Conservation (phyloP, 306 rosid species). For the Astragalus membranaceus region DNA sequence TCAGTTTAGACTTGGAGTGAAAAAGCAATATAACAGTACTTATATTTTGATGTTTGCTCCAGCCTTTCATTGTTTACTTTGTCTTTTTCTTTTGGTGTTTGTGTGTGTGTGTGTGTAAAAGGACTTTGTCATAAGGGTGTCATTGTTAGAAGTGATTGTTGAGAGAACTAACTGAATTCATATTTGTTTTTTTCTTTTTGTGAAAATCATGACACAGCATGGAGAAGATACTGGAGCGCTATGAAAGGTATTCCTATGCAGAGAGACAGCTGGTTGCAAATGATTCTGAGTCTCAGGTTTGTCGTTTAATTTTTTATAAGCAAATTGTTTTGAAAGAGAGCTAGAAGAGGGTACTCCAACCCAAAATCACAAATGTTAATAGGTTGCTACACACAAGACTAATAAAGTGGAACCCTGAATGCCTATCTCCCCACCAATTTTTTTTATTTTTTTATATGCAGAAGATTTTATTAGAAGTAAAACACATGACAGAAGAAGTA, state of each 20-base stretch:
- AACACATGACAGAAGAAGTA: too few species aligned
- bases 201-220: slow-evolving; percentile 39
- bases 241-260: slow-evolving; percentile 77
- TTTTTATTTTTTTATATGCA: too few species aligned
- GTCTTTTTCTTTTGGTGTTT: not conserved
- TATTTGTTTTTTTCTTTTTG: not conserved
- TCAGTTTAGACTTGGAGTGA: not conserved
- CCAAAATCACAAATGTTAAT: too few species aligned
- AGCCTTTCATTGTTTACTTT: not conserved
- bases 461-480: too few species aligned
- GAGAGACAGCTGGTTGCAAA: slow-evolving; percentile 52
- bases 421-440: too few species aligned
- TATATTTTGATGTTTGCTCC: not conserved
- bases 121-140: not conserved
- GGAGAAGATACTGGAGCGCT: slow-evolving; percentile 89
- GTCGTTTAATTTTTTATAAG: not conserved
- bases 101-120: not conserved
- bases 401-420: too few species aligned
- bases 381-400: too few species aligned
- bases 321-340: too few species aligned
- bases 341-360: too few species aligned
- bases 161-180: not conserved
- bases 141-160: not conserved
- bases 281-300: slow-evolving; percentile 65
- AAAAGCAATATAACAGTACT: not conserved